Percentiles rank a stretch among this genome's conserved stretches.
These are phyloP conservation scores for Leishmania tropica DNA, from an alignment of 208 protist genomes.

Conservation along the genomic window DNA sequence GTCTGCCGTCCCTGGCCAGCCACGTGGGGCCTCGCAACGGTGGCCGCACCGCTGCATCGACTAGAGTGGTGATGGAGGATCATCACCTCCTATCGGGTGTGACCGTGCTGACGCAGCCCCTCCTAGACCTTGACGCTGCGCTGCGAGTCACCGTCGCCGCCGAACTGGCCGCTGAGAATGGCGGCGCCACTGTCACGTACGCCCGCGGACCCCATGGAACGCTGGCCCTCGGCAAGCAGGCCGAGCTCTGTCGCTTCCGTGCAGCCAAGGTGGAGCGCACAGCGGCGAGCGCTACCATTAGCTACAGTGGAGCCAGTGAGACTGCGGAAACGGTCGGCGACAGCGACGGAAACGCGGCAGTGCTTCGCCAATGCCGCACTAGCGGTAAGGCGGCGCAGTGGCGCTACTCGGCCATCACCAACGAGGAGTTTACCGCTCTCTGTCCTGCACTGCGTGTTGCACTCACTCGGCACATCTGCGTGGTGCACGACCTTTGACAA, in stretches of 20 bases:
- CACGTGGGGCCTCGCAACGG: background rate
- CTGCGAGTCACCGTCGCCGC: background rate
- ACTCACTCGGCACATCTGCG: constrained; percentile 21
- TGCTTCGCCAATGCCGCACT: constrained; percentile 17
- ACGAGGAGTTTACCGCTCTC: constrained; percentile 24
- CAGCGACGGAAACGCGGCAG: background rate
- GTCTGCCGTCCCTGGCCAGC: background rate
- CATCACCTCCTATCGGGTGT: constrained; percentile 28
- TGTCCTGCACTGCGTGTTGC: constrained; percentile 18
- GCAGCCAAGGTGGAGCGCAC: constrained; percentile 13
- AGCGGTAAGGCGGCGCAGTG: constrained; percentile 7
- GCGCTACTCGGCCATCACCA: constrained; percentile 24
- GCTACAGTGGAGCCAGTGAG: background rate
- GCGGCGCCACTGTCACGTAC: background rate
- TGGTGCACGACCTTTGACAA: constrained; percentile 1
- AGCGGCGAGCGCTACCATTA: background rate
- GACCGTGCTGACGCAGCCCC: constrained; percentile 14
- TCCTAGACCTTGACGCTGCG: constrained; percentile 20
- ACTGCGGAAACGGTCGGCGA: background rate
- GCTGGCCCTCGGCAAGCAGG: constrained; percentile 37
- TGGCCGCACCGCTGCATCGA: background rate
- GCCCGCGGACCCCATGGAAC: background rate
- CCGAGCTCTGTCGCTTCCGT: constrained; percentile 40
- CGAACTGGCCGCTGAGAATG: background rate
- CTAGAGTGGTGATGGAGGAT: constrained; percentile 1